Evolutionary conservation across 2,329 filamentous ascomycete genomes (phyloP), one percentile per base, ranked within the genome.

Genomic region (Phaeomoniella chlamydospora): DNA sequence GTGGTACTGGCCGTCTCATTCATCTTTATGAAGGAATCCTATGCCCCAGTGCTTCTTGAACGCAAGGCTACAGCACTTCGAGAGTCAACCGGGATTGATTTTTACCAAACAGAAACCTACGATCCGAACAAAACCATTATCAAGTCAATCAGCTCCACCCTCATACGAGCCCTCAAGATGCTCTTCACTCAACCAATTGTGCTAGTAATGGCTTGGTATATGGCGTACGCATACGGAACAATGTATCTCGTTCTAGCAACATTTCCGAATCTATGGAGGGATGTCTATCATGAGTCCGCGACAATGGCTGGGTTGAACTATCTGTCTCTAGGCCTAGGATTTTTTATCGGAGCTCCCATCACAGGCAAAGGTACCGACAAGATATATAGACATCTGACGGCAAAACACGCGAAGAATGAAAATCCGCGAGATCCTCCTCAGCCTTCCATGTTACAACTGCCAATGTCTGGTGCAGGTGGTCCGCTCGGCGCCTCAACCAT

Each of bases 241-340:
- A 60, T 76, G 30, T 78, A 77, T 37, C 64, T 78, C 26, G 59
- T 72, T 4, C 61, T 79, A 0, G 68, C 71, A 0, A 77, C 69
- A 2, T 78, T 78, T 44, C 65, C 74, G 0, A 49, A 54, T 0
- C 55, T 80, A 0, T 80, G 70, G 68, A 59, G 52, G 2, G 43
- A 45, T 0, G 49, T 56, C 2, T 80, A 80, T 43, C 44, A 57
- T 18, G 56, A 73, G 42, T 59, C 61, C 1, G 53, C 67, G 2
- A 64, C 68, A 39, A 67, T 70, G 5, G 67, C 65, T 11, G 70
- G 70, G 1, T 50, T 77, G 3, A 71, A 77, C 50, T 77, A 76
- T 53, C 64, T 77, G 15, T 67, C 73, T 14, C 61, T 68, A 37
- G 70, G 67, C 1, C 34, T 76, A 0, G 77, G 76, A 2, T 74